phyloP scores from a whole-genome alignment of 768 basidiomycete species.

The Lactarius vividus region DNA sequence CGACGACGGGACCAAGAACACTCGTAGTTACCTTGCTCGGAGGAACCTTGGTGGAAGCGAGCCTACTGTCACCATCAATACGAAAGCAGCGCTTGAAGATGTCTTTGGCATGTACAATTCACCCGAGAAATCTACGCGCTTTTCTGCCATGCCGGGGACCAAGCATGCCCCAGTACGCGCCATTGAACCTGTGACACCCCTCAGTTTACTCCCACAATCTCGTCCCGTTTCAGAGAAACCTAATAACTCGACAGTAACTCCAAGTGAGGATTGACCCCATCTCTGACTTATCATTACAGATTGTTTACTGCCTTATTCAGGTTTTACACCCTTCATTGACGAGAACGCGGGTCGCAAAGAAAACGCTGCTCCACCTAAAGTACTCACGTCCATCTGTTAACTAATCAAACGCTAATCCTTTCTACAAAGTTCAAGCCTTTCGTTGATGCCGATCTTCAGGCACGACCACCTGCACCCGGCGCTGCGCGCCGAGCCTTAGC shows the following conservation, averaged over 20 bases:
- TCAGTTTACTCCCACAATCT: conserved; percentile 27
- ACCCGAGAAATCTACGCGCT: conserved; percentile 68
- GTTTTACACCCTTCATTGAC: conserved; percentile 69
- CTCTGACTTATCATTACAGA: not conserved
- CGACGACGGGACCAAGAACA: conserved; percentile 50
- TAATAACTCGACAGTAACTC: conserved; percentile 35
- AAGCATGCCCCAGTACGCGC: conserved; percentile 72
- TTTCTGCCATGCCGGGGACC: conserved; percentile 50
- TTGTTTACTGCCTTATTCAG: conserved; percentile 32
- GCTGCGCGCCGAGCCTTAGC: conserved; percentile 45
- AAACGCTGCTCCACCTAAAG: conserved; percentile 36
- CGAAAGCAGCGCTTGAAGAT: conserved; percentile 90
- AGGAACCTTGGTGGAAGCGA: conserved; percentile 53
- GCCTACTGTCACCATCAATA: conserved; percentile 94
- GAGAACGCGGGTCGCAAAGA: conserved; percentile 50
- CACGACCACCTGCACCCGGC: conserved; percentile 41
- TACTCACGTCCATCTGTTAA: conserved; percentile 12
- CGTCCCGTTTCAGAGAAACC: conserved; percentile 32
- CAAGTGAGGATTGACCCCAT: conserved; percentile 33
- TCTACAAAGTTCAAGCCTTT: conserved; percentile 61
- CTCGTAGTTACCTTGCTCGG: conserved; percentile 39
- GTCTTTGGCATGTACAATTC: conserved; percentile 97
- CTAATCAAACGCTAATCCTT: not conserved
- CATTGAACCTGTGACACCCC: conserved; percentile 53
- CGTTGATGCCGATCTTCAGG: conserved; percentile 49